Conservation (phyloP, 2,329 filamentous ascomycete genomes). For the Lecanosticta acicola region DNA sequence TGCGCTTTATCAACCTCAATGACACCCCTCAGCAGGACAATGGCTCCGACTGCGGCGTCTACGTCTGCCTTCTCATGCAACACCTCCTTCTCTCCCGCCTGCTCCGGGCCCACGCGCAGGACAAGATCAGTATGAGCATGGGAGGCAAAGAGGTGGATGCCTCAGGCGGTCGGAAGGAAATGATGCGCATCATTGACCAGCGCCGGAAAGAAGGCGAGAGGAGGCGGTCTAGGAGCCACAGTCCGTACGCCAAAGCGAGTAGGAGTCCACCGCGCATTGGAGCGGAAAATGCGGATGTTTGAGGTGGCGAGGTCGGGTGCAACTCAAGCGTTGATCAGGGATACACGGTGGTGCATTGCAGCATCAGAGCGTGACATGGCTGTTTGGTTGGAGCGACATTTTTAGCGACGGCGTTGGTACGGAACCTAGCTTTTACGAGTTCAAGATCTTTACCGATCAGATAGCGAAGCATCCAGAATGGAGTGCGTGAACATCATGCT, state of each 20-base stretch:
- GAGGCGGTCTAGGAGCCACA: conserved; percentile 55
- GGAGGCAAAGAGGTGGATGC: conserved; percentile 79
- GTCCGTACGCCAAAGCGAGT: conserved; percentile 17
- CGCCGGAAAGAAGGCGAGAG: conserved; percentile 83
- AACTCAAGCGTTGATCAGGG: background rate
- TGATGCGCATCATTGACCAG: conserved; percentile 81
- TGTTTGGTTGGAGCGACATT: background rate
- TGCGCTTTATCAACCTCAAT: conserved; percentile 73
- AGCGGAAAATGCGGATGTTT: conserved; percentile 20
- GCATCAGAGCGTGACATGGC: background rate
- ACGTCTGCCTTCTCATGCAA: conserved; percentile 91
- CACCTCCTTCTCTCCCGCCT: conserved; percentile 83
- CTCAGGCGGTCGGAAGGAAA: conserved; percentile 74
- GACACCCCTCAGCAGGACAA: conserved; percentile 92
- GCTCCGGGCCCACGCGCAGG: conserved; percentile 68
- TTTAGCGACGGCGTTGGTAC: conserved; percentile 7
- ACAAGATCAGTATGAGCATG: conserved; percentile 94
- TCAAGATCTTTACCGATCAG: background rate
- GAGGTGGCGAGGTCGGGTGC: background rate
- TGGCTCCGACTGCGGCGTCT: conserved; percentile 88
- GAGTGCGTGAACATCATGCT: too few relatives aligned
- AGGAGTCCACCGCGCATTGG: conserved; percentile 24
- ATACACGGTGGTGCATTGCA: too few relatives aligned
- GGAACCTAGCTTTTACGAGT: background rate
- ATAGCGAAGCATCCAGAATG: background rate